phyloP scores from a whole-genome alignment of 257 asterid species.

The Salvia rosmarinus region DNA sequence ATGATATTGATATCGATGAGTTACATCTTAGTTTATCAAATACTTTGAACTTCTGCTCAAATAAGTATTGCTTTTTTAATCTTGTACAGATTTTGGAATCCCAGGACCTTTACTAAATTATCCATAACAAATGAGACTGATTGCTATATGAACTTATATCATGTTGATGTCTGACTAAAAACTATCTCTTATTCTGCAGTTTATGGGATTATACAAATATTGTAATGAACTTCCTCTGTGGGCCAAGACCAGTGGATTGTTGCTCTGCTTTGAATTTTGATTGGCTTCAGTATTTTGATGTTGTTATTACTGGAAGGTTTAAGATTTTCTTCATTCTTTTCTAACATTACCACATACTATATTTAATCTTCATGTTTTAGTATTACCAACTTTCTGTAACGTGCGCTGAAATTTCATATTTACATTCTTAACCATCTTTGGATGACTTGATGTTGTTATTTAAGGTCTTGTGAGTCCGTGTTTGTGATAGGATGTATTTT shows the following conservation, averaged over 20 bases:
- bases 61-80: conserved; percentile 14
- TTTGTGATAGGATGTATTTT: conserved; percentile 2
- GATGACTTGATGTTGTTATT: conserved; percentile 14
- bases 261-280: conserved; percentile 57
- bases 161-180: conserved; percentile 21
- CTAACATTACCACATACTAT: not conserved
- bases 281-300: conserved; percentile 88
- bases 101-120: conserved; percentile 14
- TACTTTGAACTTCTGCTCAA: conserved; percentile 1
- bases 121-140: conserved; percentile 1
- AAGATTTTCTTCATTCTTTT: conserved; percentile 35
- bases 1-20: not conserved
- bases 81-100: conserved; percentile 15
- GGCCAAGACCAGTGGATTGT: conserved; percentile 53
- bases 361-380: conserved; percentile 15
- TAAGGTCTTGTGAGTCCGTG: not conserved
- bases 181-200: conserved; percentile 59
- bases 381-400: conserved; percentile 7
- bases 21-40: not conserved
- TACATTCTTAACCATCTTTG: conserved; percentile 18
- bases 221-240: conserved; percentile 96
- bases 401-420: conserved; percentile 1
- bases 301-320: conserved; percentile 96
- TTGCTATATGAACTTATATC: conserved; percentile 22
- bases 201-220: conserved; percentile 95